Evolutionary conservation across 768 basidiomycete genomes (phyloP).

Genomic region (Steccherinum ochraceum): DNA sequence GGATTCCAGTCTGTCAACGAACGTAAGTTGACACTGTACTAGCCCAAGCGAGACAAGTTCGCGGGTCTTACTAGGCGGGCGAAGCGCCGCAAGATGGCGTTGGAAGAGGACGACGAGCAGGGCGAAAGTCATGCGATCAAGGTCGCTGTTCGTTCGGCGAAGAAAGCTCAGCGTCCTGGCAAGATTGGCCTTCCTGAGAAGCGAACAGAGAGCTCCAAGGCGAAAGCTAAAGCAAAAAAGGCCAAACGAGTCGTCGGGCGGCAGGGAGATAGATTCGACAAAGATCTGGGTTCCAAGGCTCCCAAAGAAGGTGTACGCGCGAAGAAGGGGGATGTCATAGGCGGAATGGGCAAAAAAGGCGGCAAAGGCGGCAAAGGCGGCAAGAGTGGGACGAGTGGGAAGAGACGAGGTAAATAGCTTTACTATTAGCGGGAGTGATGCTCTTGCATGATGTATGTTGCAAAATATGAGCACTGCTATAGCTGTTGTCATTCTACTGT

Average conservation of each 20-base stretch:
- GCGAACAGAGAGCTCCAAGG: conserved; percentile 24
- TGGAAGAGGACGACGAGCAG: conserved; percentile 67
- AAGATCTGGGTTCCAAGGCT: conserved; percentile 46
- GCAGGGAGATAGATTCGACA: conserved; percentile 38
- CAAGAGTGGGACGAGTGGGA: conserved; percentile 31
- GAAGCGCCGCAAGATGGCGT: conserved; percentile 83
- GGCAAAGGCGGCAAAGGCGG: conserved; percentile 29
- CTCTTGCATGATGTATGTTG: background rate
- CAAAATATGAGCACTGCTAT: too few species aligned
- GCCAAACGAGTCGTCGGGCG: conserved; percentile 25
- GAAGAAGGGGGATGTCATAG: conserved; percentile 53
- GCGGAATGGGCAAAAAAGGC: conserved; percentile 42
- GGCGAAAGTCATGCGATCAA: conserved; percentile 45
- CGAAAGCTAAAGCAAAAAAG: conserved; percentile 20
- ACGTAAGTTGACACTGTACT: conserved; percentile 7
- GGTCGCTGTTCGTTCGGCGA: conserved; percentile 82
- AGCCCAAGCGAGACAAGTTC: conserved; percentile 75
- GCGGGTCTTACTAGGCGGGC: conserved; percentile 81
- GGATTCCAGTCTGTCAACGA: too few species aligned
- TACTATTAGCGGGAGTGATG: too few species aligned
- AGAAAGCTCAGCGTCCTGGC: conserved; percentile 64
- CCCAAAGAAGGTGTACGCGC: conserved; percentile 56
- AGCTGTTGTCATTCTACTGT: too few species aligned
- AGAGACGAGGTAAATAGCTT: conserved; percentile 15
- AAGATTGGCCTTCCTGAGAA: conserved; percentile 64